Evolutionary conservation across 148 eudicot genomes (phyloP).

Genomic region (Beta vulgaris): DNA sequence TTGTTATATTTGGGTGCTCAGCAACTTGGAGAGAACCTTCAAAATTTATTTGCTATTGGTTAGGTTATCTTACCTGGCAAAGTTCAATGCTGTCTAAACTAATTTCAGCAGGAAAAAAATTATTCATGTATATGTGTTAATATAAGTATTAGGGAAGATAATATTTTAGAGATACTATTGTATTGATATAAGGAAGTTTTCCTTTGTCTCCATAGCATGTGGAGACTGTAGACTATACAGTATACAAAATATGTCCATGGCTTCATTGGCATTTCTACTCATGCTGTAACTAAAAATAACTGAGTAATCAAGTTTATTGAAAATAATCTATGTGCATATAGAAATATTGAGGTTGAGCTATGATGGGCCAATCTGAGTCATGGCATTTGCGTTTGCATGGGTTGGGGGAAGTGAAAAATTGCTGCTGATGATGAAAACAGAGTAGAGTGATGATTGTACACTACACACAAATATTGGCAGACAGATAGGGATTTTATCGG

Average conservation of each 20-base stretch:
- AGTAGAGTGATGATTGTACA: too few relatives aligned
- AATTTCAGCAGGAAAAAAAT: background rate
- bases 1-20: constrained; percentile 2
- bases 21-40: background rate
- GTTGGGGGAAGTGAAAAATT: too few relatives aligned
- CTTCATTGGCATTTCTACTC: background rate
- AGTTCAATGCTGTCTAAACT: background rate
- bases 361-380: background rate
- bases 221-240: too few relatives aligned
- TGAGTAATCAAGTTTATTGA: background rate
- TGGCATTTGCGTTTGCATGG: too few relatives aligned
- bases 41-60: background rate
- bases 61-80: background rate
- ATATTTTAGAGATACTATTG: too few relatives aligned
- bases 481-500: too few relatives aligned
- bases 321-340: background rate
- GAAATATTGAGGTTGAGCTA: background rate
- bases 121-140: background rate
- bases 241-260: too few relatives aligned
- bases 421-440: too few relatives aligned
- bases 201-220: too few relatives aligned
- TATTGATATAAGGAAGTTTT: too few relatives aligned
- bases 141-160: too few relatives aligned
- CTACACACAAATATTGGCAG: too few relatives aligned
- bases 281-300: background rate